Evolutionary conservation across 129 eudicot genomes (phyloP).

Genomic region (Glebionis coronaria): DNA sequence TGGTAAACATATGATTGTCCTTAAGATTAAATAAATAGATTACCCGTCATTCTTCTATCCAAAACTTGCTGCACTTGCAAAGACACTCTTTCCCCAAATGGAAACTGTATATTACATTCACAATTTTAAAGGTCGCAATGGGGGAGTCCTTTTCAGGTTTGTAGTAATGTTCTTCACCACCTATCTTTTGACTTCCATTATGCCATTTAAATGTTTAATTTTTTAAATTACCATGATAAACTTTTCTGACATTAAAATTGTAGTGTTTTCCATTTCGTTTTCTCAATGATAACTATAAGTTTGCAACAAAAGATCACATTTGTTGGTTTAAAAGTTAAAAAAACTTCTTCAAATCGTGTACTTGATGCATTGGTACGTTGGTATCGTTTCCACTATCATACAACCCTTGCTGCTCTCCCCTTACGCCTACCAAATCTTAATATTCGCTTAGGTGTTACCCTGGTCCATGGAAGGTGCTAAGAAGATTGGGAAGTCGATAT

Average conservation of each 20-base stretch:
- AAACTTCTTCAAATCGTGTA: slow-evolving; percentile 15
- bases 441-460: slow-evolving; percentile 67
- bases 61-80: slow-evolving; percentile 71
- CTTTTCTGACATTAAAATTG: neutral
- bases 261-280: neutral
- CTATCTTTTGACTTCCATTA: neutral
- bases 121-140: slow-evolving; percentile 87
- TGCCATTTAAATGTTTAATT: neutral
- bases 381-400: neutral
- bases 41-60: slow-evolving; percentile 96
- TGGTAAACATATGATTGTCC: slow-evolving; percentile 33
- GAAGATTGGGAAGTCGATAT: slow-evolving; percentile 53
- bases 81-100: slow-evolving; percentile 79
- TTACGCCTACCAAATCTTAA: neutral
- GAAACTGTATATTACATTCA: slow-evolving; percentile 95
- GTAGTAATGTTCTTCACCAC: slow-evolving; percentile 12
- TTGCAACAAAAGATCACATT: slow-evolving; percentile 20
- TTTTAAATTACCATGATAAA: neutral
- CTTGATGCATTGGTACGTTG: slow-evolving; percentile 6
- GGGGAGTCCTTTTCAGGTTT: slow-evolving; percentile 93
- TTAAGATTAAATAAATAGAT: slow-evolving; percentile 46
- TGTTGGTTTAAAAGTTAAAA: neutral
- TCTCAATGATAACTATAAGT: neutral
- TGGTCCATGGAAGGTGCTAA: slow-evolving; percentile 89
- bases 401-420: too few species aligned